A percentile compares a stretch with the other conserved stretches of the same genome.
phyloP scores from a whole-genome alignment of 2,329 filamentous ascomycete genomes.

The Phyllachora maydis region DNA sequence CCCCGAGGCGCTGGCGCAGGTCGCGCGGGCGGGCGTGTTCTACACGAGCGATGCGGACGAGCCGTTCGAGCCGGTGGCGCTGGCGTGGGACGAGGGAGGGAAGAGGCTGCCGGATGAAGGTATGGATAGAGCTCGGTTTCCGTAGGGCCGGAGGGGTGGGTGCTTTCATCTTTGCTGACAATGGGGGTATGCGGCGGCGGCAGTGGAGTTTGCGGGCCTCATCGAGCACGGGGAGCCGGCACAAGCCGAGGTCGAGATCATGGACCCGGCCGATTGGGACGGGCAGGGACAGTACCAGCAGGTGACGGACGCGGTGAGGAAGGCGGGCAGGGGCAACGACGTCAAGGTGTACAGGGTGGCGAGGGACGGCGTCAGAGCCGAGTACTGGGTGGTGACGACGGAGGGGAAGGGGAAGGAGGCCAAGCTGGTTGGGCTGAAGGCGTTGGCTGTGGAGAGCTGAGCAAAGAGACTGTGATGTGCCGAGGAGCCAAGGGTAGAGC shows the following conservation, averaged over 20 bases:
- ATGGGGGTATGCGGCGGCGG: too few relatives aligned
- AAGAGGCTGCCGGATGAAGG: slow-evolving; percentile 38
- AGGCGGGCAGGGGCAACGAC: slow-evolving; percentile 40
- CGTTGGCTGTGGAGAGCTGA: slow-evolving; percentile 53
- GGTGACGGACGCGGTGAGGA: slow-evolving; percentile 46
- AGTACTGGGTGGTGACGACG: slow-evolving; percentile 62
- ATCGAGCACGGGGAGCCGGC: slow-evolving; percentile 34
- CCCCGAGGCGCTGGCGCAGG: slow-evolving; percentile 33
- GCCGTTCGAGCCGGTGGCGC: slow-evolving; percentile 57
- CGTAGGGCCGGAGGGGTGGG: too few relatives aligned
- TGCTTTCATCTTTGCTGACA: too few relatives aligned
- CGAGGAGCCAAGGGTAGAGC: too few relatives aligned
- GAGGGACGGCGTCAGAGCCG: slow-evolving; percentile 38
- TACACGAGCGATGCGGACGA: slow-evolving; percentile 75
- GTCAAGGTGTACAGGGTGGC: slow-evolving; percentile 57
- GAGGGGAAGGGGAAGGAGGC: slow-evolving; percentile 31
- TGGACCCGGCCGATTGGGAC: slow-evolving; percentile 56
- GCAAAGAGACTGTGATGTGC: too few relatives aligned
- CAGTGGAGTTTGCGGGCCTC: slow-evolving; percentile 50
- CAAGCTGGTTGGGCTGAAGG: slow-evolving; percentile 58
- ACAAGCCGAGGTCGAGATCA: slow-evolving; percentile 38
- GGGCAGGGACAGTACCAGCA: slow-evolving; percentile 45
- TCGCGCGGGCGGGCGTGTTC: slow-evolving; percentile 33
- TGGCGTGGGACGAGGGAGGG: slow-evolving; percentile 35
- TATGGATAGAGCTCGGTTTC: too few relatives aligned